These are phyloP conservation scores for Colletotrichum sp. DNA, from an alignment of 2,329 filamentous ascomycete genomes.

Conservation along the genomic window DNA sequence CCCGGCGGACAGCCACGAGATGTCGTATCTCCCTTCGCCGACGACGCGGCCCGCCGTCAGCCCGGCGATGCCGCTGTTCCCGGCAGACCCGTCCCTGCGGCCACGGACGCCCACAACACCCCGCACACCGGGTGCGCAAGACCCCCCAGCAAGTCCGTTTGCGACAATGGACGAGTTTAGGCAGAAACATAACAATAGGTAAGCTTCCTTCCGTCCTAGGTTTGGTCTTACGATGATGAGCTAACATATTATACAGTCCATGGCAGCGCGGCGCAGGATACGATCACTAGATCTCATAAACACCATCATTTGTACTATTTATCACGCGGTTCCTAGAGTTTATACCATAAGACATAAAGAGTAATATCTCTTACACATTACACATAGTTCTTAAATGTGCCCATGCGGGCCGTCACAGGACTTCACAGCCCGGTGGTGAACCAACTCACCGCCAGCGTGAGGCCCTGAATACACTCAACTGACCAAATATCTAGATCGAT, in stretches of 20 bases:
- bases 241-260: background rate
- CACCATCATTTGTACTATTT: background rate
- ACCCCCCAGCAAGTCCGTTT: constrained; percentile 7
- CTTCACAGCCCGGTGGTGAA: background rate
- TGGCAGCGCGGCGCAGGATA: constrained; percentile 17
- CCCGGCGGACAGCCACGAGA: background rate
- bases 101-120: background rate
- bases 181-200: constrained; percentile 14
- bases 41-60: constrained; percentile 3
- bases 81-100: background rate
- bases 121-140: background rate
- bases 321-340: background rate
- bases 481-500: background rate
- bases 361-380: background rate
- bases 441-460: background rate
- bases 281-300: background rate
- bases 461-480: background rate
- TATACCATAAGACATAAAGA: background rate
- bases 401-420: fast-evolving
- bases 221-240: fast-evolving
- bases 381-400: background rate
- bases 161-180: constrained; percentile 10
- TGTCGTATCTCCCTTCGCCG: constrained; percentile 5
- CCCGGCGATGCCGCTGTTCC: constrained; percentile 13
- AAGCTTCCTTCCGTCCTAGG: fast-evolving